Evolutionary conservation across 2,329 filamentous ascomycete genomes (phyloP).

Genomic region (Balansia obtecta): DNA sequence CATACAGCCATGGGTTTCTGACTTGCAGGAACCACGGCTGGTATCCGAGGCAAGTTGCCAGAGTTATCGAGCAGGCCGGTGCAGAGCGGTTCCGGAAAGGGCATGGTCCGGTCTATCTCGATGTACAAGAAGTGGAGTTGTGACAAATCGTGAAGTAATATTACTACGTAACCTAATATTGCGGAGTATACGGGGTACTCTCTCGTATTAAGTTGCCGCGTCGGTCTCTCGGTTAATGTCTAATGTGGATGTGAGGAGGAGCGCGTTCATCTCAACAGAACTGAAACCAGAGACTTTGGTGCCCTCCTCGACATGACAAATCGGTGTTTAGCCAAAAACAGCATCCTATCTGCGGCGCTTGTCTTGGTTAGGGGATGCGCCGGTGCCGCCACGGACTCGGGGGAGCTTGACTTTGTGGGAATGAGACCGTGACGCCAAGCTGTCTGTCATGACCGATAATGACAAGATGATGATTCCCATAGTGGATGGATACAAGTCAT

Average conservation of each 20-base stretch:
- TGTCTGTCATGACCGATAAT: background rate
- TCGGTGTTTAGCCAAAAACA: too few species aligned
- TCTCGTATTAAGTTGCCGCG: background rate
- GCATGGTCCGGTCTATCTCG: background rate
- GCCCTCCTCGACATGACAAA: background rate
- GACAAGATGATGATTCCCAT: too few species aligned
- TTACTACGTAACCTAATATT: background rate
- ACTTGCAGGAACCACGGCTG: constrained; percentile 4
- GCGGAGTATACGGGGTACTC: background rate
- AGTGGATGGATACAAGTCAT: too few species aligned
- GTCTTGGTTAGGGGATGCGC: background rate
- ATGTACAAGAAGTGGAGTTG: background rate
- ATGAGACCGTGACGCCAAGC: background rate
- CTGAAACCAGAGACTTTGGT: background rate
- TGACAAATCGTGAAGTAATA: background rate
- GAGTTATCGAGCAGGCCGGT: background rate
- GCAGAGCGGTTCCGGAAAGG: background rate
- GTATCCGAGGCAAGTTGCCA: background rate
- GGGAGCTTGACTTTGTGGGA: background rate
- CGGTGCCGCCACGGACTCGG: too few species aligned
- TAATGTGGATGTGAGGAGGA: background rate
- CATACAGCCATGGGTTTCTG: background rate
- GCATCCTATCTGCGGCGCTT: too few species aligned
- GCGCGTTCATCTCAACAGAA: background rate
- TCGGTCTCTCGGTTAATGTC: constrained; percentile 1